phyloP scores from a whole-genome alignment of 2,329 filamentous ascomycete genomes.

The Hypoxylon sp. region DNA sequence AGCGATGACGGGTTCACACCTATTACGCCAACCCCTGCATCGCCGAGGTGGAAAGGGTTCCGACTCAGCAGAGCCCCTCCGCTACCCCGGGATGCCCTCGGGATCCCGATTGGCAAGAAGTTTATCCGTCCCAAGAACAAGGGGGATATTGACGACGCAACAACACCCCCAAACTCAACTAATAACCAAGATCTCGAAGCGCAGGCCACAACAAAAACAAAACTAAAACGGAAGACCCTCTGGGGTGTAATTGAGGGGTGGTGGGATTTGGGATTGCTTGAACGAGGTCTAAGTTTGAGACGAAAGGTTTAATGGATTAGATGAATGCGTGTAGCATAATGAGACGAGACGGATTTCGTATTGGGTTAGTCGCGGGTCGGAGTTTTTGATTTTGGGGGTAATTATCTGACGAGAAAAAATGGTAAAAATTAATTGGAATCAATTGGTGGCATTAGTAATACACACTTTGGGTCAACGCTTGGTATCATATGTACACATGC shows the following conservation, averaged over 20 bases:
- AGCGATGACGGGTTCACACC: conserved; percentile 45
- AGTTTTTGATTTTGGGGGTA: conserved; percentile 16
- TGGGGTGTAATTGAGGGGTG: conserved; percentile 60
- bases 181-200: conserved; percentile 15
- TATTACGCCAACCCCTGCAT: conserved; percentile 39
- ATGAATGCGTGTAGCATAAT: conserved; percentile 6
- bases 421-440: conserved; percentile 17
- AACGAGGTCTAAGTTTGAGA: conserved; percentile 50
- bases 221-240: conserved; percentile 56
- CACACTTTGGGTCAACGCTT: neutral
- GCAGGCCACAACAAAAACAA: conserved; percentile 29
- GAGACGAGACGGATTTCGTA: conserved; percentile 3
- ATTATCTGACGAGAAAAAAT: conserved; percentile 2
- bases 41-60: conserved; percentile 32
- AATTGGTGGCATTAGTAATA: conserved; percentile 17
- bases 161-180: conserved; percentile 39
- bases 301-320: conserved; percentile 22
- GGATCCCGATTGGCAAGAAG: conserved; percentile 41
- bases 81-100: conserved; percentile 44
- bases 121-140: conserved; percentile 35
- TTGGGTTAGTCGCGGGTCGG: neutral
- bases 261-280: conserved; percentile 63
- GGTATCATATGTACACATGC: neutral
- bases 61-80: conserved; percentile 33
- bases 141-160: conserved; percentile 38